Base-by-base conservation (phyloP, 2,329 filamentous ascomycete species). In the Xylariaceae sp. region DNA sequence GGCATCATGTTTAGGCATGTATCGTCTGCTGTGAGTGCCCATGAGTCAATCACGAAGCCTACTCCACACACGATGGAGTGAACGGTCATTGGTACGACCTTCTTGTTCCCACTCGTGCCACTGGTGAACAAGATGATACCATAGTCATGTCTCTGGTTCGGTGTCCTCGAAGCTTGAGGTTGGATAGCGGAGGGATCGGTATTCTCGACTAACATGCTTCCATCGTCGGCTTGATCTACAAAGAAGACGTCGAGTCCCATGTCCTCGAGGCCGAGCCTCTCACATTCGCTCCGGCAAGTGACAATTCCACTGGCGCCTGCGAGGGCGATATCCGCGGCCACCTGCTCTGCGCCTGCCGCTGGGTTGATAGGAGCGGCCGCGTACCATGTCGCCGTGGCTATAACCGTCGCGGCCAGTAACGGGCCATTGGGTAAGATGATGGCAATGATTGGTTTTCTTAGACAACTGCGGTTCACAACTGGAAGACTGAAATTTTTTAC, bases 1-100 rank as follows among this genome's bases (percentile, higher is more conserved):
- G 76, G 75, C 75, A 79, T 79, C 71, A 78, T 77, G 51, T 79
- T 79, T 18, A 78, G 54, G 52, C 75, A 79, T 1, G 69, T 64
- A 49, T 78, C 75, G 1, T 57, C 53, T 2, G 62, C 51, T 1
- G 58, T 66, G 15, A 79, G 52, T 2, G 68, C 71, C 72, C 74
- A 78, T 0, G 73, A 76, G 15, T 74, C 67, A 19, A 76, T 69
- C 4, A 78, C 73, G 42, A 72, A 73, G 2, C 68, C 64, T 3
- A 76, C 68, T 2, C 76, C 74, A 7, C 66, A 62, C 8, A 78
- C 58, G 38, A 79, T 68, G 3, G 72, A 71, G 44, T 74, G 69
- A 0, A 68, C 61, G 2, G 68, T 72, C 19, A 78, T 63, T 1
- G 76, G 76, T 2, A 79, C 76, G 3, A 78, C 63, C 55, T 79